Evolutionary conservation across 2,329 filamentous ascomycete genomes (phyloP), one percentile per base, ranked within the genome.

Genomic region (Cercospora sp.): DNA sequence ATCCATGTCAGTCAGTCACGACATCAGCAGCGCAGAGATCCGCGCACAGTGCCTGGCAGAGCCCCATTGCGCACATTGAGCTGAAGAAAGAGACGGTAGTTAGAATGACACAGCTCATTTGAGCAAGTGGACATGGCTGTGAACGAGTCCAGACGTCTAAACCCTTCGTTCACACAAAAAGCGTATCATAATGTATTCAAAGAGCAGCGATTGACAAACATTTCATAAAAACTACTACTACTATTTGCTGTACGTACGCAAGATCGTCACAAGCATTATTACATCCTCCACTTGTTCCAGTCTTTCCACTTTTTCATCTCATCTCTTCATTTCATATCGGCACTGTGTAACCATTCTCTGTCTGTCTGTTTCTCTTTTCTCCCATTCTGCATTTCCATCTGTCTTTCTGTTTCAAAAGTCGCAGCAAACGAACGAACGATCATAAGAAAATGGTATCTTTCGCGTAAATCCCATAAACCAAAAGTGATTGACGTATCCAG

Each of bases 301-400:
- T 36, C 13, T 13, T 3, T 5, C 10, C 13, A 5, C 10, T 36
- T 23, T 23, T 33, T 12, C 48, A 23, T 55, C 9, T 20, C 48
- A 23, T 28, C 48, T 51, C 45, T 58, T 26, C 23, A 58, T 33
- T 30, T 58, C 53, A 58, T 58, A 30, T 58, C 53, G 53, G 53
- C 26, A 10, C 53, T 58, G 26, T 30, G 53, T 58, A 58, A 30
- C 53, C 53, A 53, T 58, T 58, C 53, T 57, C 26, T 58, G 45
- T 51, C 36, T 40, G 5, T 16, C 36, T 42, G 36, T 51, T 51
- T 23, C 8, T n/a, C n/a, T n/a, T n/a, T n/a, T n/a, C n/a, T n/a
- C n/a, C n/a, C 42, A 42, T 42, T 42, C 36, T n/a, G 36, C 36
- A n/a, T 42, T 42, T n/a, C 36, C 36, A 42, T 42, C 16, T 42